Conservation (phyloP, 1,284 basidiomycete genomes). For the Gomphus sp. region DNA sequence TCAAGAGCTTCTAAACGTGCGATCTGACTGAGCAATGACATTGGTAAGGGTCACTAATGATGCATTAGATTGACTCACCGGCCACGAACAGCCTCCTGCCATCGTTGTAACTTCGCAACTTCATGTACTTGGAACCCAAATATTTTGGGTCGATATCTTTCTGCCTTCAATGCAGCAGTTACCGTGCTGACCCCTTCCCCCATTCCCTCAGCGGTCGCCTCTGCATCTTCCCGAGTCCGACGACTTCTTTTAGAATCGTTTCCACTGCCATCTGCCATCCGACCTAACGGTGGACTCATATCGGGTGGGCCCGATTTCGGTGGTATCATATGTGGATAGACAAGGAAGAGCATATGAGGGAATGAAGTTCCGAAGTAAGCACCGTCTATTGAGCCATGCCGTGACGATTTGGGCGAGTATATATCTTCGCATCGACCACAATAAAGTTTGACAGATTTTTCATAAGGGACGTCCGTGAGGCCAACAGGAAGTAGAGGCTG, state of each 20-base stretch:
- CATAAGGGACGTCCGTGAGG: constrained; percentile 87
- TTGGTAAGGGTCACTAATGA: not conserved
- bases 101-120: constrained; percentile 84
- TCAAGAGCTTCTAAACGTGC: constrained; percentile 11
- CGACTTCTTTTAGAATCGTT: constrained; percentile 22
- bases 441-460: constrained; percentile 95
- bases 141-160: constrained; percentile 82
- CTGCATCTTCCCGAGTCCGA: constrained; percentile 41
- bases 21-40: constrained; percentile 4
- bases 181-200: constrained; percentile 65
- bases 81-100: constrained; percentile 87
- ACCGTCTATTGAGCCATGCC: constrained; percentile 92
- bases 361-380: constrained; percentile 97
- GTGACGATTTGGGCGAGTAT: constrained; percentile 89
- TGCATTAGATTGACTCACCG: constrained; percentile 35
- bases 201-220: constrained; percentile 39
- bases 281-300: constrained; percentile 20
- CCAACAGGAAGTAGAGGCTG: constrained; percentile 94
- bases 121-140: constrained; percentile 95
- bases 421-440: constrained; percentile 96
- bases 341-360: constrained; percentile 91
- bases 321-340: constrained; percentile 86
- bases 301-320: constrained; percentile 66
- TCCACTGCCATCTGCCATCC: constrained; percentile 11
- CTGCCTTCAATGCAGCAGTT: constrained; percentile 77